Evolutionary conservation across 495 filamentous ascomycete genomes (phyloP).

Genomic region (Daldinia concentrica): DNA sequence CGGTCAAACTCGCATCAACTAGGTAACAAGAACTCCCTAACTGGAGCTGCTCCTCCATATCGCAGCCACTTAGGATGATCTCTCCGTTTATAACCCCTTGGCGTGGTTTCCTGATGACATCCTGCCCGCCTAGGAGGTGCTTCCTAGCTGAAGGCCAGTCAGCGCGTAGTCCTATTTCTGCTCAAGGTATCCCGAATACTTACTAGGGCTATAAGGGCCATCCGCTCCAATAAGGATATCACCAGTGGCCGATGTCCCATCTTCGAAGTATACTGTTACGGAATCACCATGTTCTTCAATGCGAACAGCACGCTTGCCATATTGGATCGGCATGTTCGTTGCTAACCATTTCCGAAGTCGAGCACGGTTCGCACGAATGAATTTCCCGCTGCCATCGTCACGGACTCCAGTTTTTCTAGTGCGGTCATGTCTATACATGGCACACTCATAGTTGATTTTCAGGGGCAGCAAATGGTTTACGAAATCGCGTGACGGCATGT

Average conservation of each 20-base stretch:
- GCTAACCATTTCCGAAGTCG: conserved; percentile 41
- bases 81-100: conserved; percentile 43
- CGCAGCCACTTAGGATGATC: conserved; percentile 32
- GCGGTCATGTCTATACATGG: conserved; percentile 35
- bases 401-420: conserved; percentile 39
- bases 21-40: conserved; percentile 41
- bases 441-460: conserved; percentile 39
- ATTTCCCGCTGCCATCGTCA: conserved; percentile 36
- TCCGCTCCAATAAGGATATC: conserved; percentile 61
- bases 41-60: conserved; percentile 43
- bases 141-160: conserved; percentile 28
- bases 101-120: conserved; percentile 33
- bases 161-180: background rate
- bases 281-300: conserved; percentile 37
- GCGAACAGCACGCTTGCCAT: conserved; percentile 34
- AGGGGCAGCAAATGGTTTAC: conserved; percentile 47
- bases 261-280: conserved; percentile 46
- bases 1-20: conserved; percentile 24
- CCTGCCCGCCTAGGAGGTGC: conserved; percentile 48
- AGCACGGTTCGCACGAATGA: conserved; percentile 45
- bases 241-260: conserved; percentile 52
- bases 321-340: conserved; percentile 43
- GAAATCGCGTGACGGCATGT: conserved; percentile 48
- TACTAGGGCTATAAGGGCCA: conserved; percentile 54
- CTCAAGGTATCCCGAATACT: background rate